Base-by-base conservation (phyloP, 768 basidiomycete genomes). In the Suillus sp. region DNA sequence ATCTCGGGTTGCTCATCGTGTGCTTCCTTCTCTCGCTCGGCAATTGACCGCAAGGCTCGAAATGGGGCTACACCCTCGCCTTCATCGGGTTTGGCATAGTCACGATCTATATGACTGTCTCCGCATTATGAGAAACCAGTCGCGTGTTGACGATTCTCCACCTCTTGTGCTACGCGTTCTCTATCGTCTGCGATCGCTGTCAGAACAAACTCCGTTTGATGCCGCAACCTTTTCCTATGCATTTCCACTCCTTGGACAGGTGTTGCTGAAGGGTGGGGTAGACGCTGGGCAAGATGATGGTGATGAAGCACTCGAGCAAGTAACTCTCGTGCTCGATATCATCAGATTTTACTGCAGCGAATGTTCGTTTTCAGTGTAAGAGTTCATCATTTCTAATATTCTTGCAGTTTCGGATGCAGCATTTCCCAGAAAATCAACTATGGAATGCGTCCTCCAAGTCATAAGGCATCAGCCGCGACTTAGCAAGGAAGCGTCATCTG, bases 11-110 rank as follows among this genome's bases (percentile, higher is more conserved):
- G 3, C 79, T 98, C 45, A 83, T 95, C 69, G 87, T 86, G 77
- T 96, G 93, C 72, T 96, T 96, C 78, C 80, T 97, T 59, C 84
- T 96, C 40, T 81, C 93, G 2, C 78, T 98, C 61, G 96, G 96
- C 0, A 98, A 98, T 73, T 79, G 96, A 13, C 96, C 96, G 4
- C 93, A 96, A 68, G 96, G 96, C 38, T 85, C 88, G 3, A 95
- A 93, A 74, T 87, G 88, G 85, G 87, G 86, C 7, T 99, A 97
- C 74, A 94, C 93, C 3, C 70, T 84, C 8, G 90, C 93, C 34
- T 88, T 98, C 70, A 72, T 96, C 35, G 93, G 94, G 1, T 99
- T 96, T 77, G 94, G 84, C 3, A 4, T 96, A 27, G 87, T 99
- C 66, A 99, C 96, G n/a, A n/a, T n/a, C n/a, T n/a, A n/a, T n/a